Evolutionary conservation across 768 basidiomycete species (phyloP).

Genomic region (Ramaria rubella): DNA sequence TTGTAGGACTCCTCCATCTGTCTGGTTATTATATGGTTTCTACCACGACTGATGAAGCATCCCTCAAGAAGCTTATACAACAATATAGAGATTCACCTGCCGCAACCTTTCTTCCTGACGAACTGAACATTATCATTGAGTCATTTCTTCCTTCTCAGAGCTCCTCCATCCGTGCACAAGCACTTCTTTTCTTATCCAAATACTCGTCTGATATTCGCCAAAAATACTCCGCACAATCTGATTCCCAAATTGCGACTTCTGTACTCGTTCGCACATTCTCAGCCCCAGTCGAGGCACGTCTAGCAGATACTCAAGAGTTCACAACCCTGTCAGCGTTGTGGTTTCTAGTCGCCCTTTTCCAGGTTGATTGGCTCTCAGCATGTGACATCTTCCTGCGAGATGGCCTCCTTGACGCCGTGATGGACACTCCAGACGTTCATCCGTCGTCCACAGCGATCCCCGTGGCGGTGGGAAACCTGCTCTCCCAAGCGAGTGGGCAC

Average conservation of each 20-base stretch:
- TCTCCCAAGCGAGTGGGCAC: conserved; percentile 71
- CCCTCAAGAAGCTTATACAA: background rate
- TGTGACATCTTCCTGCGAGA: conserved; percentile 57
- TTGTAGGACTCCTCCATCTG: background rate
- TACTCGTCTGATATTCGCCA: conserved; percentile 46
- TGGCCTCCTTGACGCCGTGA: conserved; percentile 54
- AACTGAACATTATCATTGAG: conserved; percentile 44
- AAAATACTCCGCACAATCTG: conserved; percentile 37
- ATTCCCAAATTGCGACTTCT: conserved; percentile 37
- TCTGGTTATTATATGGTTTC: background rate
- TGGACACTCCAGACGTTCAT: conserved; percentile 65
- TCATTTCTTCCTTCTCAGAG: conserved; percentile 47
- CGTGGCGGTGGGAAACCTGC: conserved; percentile 60
- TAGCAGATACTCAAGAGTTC: conserved; percentile 51
- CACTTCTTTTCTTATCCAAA: conserved; percentile 56
- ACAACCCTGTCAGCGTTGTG: conserved; percentile 49
- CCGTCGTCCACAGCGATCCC: conserved; percentile 43
- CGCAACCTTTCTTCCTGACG: conserved; percentile 41
- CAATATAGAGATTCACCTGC: background rate
- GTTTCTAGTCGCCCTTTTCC: conserved; percentile 74
- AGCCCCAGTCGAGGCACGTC: conserved; percentile 39
- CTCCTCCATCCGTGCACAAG: conserved; percentile 50
- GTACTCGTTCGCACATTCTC: conserved; percentile 45
- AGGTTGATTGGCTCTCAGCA: conserved; percentile 70
- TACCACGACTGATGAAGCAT: background rate